A percentile compares a stretch with the other conserved stretches of the same genome.
Conservation (phyloP, 2,329 filamentous ascomycete genomes). For the Sodiomyces alkalinus region DNA sequence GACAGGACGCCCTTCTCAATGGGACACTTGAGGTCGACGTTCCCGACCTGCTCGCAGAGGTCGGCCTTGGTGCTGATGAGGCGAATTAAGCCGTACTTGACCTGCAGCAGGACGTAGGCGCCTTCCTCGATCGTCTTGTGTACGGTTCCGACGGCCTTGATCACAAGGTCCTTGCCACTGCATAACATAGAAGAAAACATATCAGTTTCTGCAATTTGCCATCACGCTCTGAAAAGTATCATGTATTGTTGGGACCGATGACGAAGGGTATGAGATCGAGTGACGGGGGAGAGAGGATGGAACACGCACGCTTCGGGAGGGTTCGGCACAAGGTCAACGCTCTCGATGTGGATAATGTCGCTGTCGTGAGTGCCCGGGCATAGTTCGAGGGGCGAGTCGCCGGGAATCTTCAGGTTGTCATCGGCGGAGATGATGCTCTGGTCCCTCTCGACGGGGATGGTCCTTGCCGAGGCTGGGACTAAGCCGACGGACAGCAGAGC, state of each 20-base stretch:
- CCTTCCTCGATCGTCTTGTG: conserved; percentile 58
- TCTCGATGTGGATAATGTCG: conserved; percentile 62
- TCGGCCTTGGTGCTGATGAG: conserved; percentile 70
- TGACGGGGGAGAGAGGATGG: conserved; percentile 1
- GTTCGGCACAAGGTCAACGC: conserved; percentile 72
- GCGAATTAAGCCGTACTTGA: conserved; percentile 90
- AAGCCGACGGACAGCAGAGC: conserved; percentile 29
- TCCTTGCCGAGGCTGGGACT: conserved; percentile 25
- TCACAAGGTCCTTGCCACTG: conserved; percentile 64
- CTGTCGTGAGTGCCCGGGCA: conserved; percentile 51
- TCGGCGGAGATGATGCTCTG: conserved; percentile 33
- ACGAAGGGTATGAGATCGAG: conserved; percentile 4
- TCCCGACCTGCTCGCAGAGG: conserved; percentile 76
- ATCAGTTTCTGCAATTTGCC: too few species aligned
- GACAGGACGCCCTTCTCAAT: conserved; percentile 62
- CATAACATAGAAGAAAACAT: conserved; percentile 1
- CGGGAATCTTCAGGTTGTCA: conserved; percentile 52
- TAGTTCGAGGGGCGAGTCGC: conserved; percentile 72
- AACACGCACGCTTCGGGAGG: conserved; percentile 76
- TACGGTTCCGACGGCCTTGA: conserved; percentile 66
- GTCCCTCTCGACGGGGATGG: conserved; percentile 29
- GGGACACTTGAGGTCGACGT: conserved; percentile 82
- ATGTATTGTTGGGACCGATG: conserved; percentile 1
- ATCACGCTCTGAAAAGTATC: not conserved
- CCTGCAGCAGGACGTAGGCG: conserved; percentile 66